Evolutionary conservation across 495 filamentous ascomycete species (phyloP), one percentile per base, ranked within the genome.

Genomic region (Penicilliopsis zonata): DNA sequence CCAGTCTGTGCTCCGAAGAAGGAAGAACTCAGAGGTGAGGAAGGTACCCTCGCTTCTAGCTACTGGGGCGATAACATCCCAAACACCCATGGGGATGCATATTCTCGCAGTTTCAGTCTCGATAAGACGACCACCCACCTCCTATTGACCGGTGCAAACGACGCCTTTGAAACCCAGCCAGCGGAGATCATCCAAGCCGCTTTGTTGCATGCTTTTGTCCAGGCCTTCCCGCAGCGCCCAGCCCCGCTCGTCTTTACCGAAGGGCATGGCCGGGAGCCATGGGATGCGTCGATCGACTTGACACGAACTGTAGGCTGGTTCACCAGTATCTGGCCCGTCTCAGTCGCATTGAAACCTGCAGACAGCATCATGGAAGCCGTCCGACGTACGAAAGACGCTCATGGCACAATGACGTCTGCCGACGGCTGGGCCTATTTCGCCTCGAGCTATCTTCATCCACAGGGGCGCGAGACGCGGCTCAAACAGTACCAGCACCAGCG

Each of bases 221-320:
- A 39, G 3, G 36, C 37, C 0, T 60, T 61, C 22, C 46, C 49
- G 9, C 67, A 74, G 30, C 53, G 69, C 9, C 28, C 46, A 0
- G 35, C 53, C 0, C 70, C 71, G 1, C 67, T 67, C 1, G 43
- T 76, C 2, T 55, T 41, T 19, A 47, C 23, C 9, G 65, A 69
- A 42, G 59, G 51, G n/a, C 65, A 71, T 37, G 66, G 67, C 2
- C 53, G 67, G 4, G 63, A 69, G 30, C 26, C 56, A 2, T 59
- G 44, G 38, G 49, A 55, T 17, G 1, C 31, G 1, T 27, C 21
- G 2, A 35, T 69, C 14, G 62, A 71, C 43, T 21, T 70, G 6
- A 57, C 63, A 2, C 43, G 45, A 3, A 70, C 66, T 7, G 52
- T 70, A 4, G 67, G 67, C 4, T 71, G 67, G 67, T 71, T 71